Conservation (phyloP, 306 rosid genomes). For the Trifolium pratense region DNA sequence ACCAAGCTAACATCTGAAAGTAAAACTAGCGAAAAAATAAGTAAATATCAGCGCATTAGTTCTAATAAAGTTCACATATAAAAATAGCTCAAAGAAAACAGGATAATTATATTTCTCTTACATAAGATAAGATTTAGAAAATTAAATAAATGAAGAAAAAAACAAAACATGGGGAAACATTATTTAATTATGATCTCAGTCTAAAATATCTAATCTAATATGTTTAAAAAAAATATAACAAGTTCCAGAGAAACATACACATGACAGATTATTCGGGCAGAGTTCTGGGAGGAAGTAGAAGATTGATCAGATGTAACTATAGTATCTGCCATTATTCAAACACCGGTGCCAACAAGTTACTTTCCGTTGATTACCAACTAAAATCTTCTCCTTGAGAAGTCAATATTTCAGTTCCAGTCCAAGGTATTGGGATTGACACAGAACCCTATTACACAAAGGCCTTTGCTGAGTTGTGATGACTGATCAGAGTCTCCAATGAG, state of each 20-base stretch:
- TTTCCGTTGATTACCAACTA: constrained; percentile 9
- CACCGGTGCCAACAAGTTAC: constrained; percentile 17
- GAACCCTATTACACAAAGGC: not conserved
- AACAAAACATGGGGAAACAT: not conserved
- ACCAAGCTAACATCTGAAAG: not conserved
- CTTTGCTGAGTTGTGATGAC: constrained; percentile 15
- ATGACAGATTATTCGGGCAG: constrained; percentile 72
- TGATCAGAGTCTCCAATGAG: constrained; percentile 6
- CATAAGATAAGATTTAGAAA: not conserved
- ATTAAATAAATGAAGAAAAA: not conserved
- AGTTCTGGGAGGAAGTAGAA: constrained; percentile 54
- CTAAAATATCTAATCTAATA: not conserved
- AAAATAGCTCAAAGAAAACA: not conserved
- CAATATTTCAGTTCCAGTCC: not conserved
- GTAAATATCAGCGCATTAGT: not conserved
- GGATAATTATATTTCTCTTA: not conserved
- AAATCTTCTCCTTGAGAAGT: constrained; percentile 16
- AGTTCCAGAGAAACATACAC: constrained; percentile 59
- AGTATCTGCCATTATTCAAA: constrained; percentile 59
- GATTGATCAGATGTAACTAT: constrained; percentile 58
- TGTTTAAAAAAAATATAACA: not conserved
- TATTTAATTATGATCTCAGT: not conserved
- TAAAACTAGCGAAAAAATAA: not conserved
- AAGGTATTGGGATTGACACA: not conserved
- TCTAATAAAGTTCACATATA: not conserved